These are phyloP conservation scores for Geotrichum australiense DNA, from an alignment of 1,139 yeast genomes.

Conservation along the genomic window DNA sequence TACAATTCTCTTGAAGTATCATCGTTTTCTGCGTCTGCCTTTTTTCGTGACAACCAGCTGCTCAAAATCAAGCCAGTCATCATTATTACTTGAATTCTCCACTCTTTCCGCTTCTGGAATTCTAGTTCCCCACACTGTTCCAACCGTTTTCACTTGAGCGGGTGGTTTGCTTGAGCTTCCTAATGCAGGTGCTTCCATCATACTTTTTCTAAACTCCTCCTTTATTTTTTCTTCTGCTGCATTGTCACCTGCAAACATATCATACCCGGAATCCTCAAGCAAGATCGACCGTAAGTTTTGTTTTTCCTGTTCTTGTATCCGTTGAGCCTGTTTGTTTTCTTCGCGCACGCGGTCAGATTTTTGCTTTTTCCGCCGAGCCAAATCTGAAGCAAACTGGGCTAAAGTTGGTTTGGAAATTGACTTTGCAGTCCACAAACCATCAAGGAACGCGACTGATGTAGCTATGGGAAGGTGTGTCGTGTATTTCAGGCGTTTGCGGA, in stretches of 20 bases:
- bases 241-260: neutral
- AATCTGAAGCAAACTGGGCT: constrained; percentile 46
- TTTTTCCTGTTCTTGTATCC: constrained; percentile 60
- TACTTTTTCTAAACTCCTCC: constrained; percentile 3
- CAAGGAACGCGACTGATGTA: constrained; percentile 74
- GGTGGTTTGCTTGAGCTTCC: too few relatives aligned
- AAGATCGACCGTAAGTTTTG: constrained; percentile 26
- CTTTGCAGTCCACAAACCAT: constrained; percentile 64
- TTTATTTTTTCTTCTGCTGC: neutral
- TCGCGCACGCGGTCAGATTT: constrained; percentile 48
- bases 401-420: constrained; percentile 6
- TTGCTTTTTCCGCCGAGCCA: constrained; percentile 51
- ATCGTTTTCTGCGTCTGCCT: neutral
- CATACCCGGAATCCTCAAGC: constrained; percentile 23
- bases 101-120: constrained; percentile 7
- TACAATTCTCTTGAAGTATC: too few relatives aligned
- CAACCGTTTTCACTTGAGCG: neutral
- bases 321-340: constrained; percentile 59
- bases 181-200: constrained; percentile 2
- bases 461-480: constrained; percentile 79
- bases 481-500: constrained; percentile 62
- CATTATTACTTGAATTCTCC: neutral
- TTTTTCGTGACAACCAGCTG: neutral
- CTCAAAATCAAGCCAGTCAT: constrained; percentile 10
- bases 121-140: constrained; percentile 14